Base-by-base conservation (phyloP, 257 asterid species). In the Solanum chiquidenum region DNA sequence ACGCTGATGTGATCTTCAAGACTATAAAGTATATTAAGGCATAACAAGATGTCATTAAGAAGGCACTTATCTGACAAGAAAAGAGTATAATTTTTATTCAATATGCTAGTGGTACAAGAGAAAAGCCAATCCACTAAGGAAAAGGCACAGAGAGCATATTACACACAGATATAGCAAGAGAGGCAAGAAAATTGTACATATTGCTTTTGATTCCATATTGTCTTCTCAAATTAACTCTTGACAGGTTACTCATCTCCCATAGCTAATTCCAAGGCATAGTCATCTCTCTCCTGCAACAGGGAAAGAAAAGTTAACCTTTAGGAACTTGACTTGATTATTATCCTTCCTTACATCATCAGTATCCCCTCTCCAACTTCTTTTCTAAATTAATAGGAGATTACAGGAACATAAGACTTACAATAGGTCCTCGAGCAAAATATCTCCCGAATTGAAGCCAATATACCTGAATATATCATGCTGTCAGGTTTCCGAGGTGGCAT, bases 401-500 rank as follows among this genome's bases (percentile, higher is more conserved):
- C 62, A 79, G 18, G n/a, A 80, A 80, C 16, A 9, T 12, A 89
- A 38, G 86, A 92, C 99, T 94, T 90, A 97, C 99, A 71, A 97
- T 90, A 33, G 99, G 98, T 52, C 99, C 99, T 88, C 98, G 93
- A 74, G 98, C 99, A 92, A 97, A 97, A 94, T 97, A 97, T 95
- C 98, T 93, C 83, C 99, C 99, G 87, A 97, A 97, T 88, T 97
- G 99, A 86, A 97, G 98, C 99, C 98, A 97, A 89, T 97, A 96
- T 58, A 95, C 99, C 99, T 97, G 93, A 92, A 92, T 79, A 90
- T 72, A 52, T 66, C 75, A 64, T 35, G 64, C 86, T 83, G 87
- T 87, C 88, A 85, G 84, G 75, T 69, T 77, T 68, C 44, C 31
- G 12, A 23, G 27, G 66, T 46, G 16, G 85, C 66, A 80, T 80